phyloP scores from a whole-genome alignment of 1,284 basidiomycete genomes.

The Ceraceosorus guamensis region DNA sequence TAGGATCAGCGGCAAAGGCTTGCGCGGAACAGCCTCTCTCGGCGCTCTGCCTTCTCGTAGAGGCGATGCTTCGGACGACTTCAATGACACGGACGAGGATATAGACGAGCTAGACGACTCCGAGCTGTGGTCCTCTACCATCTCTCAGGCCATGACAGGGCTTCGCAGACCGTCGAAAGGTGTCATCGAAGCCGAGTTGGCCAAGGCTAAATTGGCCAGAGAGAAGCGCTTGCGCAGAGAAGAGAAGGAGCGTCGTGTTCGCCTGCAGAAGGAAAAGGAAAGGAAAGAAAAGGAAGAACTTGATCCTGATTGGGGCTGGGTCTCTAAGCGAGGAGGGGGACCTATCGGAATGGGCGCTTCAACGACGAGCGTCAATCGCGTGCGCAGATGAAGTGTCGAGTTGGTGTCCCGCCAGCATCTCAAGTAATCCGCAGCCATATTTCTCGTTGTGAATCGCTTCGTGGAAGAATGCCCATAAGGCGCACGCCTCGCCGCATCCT shows the following conservation, averaged over 20 bases:
- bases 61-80: slow-evolving; percentile 8
- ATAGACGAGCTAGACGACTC: slow-evolving; percentile 5
- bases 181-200: neutral
- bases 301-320: slow-evolving; percentile 30
- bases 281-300: slow-evolving; percentile 21
- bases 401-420: too few relatives aligned
- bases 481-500: too few relatives aligned
- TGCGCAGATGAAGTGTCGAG: too few relatives aligned
- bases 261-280: too few relatives aligned
- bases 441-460: too few relatives aligned
- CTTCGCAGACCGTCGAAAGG: neutral
- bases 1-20: neutral
- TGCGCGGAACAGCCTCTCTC: neutral
- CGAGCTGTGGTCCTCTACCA: slow-evolving; percentile 14
- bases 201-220: neutral
- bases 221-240: neutral
- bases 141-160: neutral
- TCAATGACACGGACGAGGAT: slow-evolving; percentile 2
- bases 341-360: neutral
- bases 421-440: too few relatives aligned
- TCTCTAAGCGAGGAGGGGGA: slow-evolving; percentile 11
- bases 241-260: neutral
- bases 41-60: neutral
- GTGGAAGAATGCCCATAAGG: too few relatives aligned
- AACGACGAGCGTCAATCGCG: neutral